phyloP scores from a whole-genome alignment of 1,284 basidiomycete genomes.

The Leccinum pseudoinsigne region DNA sequence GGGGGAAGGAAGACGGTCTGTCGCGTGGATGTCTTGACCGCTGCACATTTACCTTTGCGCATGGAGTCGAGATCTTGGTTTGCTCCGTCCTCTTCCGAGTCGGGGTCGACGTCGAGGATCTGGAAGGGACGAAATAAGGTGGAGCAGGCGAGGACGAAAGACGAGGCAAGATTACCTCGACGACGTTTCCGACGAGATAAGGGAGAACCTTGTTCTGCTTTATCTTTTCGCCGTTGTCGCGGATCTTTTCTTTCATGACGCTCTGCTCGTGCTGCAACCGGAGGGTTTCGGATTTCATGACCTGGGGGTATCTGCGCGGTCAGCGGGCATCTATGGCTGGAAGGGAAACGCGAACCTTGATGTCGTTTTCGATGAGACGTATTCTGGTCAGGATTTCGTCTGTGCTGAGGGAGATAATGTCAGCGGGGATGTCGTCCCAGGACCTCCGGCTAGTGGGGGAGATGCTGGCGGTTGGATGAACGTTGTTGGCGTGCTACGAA shows the following conservation, averaged over 20 bases:
- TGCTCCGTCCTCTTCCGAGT: no score
- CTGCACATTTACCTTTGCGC: no score
- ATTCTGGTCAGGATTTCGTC: slow-evolving; percentile 88
- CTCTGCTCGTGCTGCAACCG: slow-evolving; percentile 92
- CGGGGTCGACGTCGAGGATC: no score
- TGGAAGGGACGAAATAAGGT: no score
- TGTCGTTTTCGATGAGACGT: slow-evolving; percentile 92
- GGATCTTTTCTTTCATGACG: slow-evolving; percentile 98
- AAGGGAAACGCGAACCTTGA: slow-evolving; percentile 61
- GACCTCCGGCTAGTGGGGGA: slow-evolving; percentile 40
- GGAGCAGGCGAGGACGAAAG: no score
- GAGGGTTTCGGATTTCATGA: slow-evolving; percentile 93
- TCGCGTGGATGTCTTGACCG: no score
- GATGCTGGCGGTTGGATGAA: slow-evolving; percentile 46
- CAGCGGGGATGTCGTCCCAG: slow-evolving; percentile 83
- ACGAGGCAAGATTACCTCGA: no score
- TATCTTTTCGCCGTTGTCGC: slow-evolving; percentile 98
- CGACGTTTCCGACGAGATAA: no score
- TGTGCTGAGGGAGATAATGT: slow-evolving; percentile 69
- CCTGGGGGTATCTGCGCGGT: slow-evolving; percentile 44
- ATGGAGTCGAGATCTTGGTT: no score
- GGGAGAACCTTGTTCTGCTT: slow-evolving; percentile 97
- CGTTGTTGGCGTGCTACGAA: slow-evolving; percentile 56
- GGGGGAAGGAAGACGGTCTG: no score
- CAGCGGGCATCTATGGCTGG: not conserved